Evolutionary conservation across 2,329 filamentous ascomycete genomes (phyloP).

Genomic region (Delphinella strobiligena): DNA sequence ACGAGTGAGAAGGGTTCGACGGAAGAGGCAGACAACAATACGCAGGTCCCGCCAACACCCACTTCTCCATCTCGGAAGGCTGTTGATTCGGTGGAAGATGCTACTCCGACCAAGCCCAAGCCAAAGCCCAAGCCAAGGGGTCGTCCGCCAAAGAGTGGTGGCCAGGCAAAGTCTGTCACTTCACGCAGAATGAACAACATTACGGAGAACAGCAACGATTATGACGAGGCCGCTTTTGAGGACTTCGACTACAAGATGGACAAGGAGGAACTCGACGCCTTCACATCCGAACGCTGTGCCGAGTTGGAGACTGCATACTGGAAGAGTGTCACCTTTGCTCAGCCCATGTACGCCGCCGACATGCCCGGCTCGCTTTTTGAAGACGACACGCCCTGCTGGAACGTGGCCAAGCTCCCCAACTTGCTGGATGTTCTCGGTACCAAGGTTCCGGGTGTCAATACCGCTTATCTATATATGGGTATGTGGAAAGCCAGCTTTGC

Average conservation of each 20-base stretch:
- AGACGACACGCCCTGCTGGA: conserved; percentile 75
- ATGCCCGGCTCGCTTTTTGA: conserved; percentile 93
- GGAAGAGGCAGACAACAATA: conserved; percentile 4
- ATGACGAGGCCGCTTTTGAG: conserved; percentile 85
- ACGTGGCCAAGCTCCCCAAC: conserved; percentile 88
- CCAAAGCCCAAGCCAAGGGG: conserved; percentile 24
- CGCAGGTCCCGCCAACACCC: conserved; percentile 27
- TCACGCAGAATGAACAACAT: conserved; percentile 79
- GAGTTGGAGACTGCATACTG: conserved; percentile 92
- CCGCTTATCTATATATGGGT: conserved; percentile 89
- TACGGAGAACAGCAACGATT: conserved; percentile 61
- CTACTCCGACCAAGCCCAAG: conserved; percentile 30
- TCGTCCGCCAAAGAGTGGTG: conserved; percentile 40
- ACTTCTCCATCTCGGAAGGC: conserved; percentile 36
- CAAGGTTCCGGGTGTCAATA: conserved; percentile 95
- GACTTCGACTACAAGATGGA: conserved; percentile 85
- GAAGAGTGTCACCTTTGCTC: conserved; percentile 92
- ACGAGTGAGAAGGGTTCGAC: conserved; percentile 14
- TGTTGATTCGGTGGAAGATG: conserved; percentile 28
- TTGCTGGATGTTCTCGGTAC: conserved; percentile 86
- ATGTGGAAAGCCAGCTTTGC: conserved; percentile 99
- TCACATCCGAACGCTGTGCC: conserved; percentile 80
- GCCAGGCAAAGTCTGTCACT: conserved; percentile 61
- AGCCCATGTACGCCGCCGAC: conserved; percentile 90
- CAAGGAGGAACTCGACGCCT: conserved; percentile 56